Evolutionary conservation across 2,329 filamentous ascomycete genomes (phyloP), one percentile per base, ranked within the genome.

Genomic region (Exophiala viscosa): DNA sequence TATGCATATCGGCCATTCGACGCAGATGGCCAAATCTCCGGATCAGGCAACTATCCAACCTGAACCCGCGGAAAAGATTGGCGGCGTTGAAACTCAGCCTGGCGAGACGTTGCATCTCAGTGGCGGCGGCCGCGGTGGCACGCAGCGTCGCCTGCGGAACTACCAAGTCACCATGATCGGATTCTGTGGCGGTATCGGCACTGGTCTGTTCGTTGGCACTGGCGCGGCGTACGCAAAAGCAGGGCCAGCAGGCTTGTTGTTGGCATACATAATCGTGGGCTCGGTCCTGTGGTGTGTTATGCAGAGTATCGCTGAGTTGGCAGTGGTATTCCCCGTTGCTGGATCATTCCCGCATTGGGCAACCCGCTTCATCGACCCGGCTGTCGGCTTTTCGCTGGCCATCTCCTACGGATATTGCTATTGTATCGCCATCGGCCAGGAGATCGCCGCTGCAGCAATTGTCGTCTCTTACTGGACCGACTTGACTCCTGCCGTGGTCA

Each of bases 401-500:
- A 15, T 39, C 17, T 15, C n/a, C 17, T 17, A 9, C 23, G 23
- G 23, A 28, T 28, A 28, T 28, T 28, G 23, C 23, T 13, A 39
- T 17, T 9, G 8, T 6, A 17, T 39, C n/a, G 14, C 35, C 2
- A 39, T 39, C 17, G 14, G 14, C n/a, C 14, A 14, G 8, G 35
- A 39, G 17, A 13, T 39, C 4, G 35, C 17, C 8, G 35, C 35
- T 2, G 35, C 35, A n/a, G 10, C 35, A 9, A 17, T 39, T 5
- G 14, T 39, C 8, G 35, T 39, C 14, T 9, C 14, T 6, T 39
- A 39, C 35, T 39, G 35, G 35, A n/a, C 35, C 8, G 46, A 58
- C 32, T 46, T 59, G n/a, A 57, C 52, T 34, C 55, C 73, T 50
- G 70, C 66, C 18, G 64, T 67, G 10, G 67, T 66, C 62, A 86